These are phyloP conservation scores for Yamagishiella unicocca DNA, from an alignment of 139 green algal genomes.

Conservation along the genomic window DNA sequence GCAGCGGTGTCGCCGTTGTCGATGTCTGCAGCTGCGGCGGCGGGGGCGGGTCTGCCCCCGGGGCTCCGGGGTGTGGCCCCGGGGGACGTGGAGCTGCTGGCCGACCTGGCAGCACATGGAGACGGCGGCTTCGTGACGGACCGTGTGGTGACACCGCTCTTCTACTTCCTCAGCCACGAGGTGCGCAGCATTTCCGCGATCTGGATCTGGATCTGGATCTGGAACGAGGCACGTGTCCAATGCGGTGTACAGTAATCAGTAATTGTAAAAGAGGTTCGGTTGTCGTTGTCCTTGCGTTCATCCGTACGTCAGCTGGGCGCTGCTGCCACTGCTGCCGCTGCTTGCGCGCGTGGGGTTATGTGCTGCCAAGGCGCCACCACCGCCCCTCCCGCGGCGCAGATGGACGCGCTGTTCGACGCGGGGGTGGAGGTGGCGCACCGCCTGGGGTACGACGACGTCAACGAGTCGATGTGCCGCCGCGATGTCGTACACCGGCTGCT, in stretches of 20 bases:
- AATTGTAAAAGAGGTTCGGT: too few species aligned
- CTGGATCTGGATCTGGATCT: too few species aligned
- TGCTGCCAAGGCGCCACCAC: too few species aligned
- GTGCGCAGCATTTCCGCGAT: too few species aligned
- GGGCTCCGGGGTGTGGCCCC: too few species aligned
- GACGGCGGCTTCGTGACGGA: slow-evolving; percentile 72
- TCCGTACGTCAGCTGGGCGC: too few species aligned
- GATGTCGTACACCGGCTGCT: slow-evolving; percentile 35
- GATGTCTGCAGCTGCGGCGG: too few species aligned
- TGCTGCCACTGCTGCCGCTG: slow-evolving; percentile 33
- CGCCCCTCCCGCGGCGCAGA: slow-evolving; percentile 1
- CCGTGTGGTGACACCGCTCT: slow-evolving; percentile 48
- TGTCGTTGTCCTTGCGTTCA: too few species aligned
- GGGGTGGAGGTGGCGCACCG: slow-evolving; percentile 65
- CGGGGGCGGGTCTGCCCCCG: too few species aligned
- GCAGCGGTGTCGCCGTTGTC: too few species aligned
- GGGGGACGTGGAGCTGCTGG: slow-evolving; percentile 46
- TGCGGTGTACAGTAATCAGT: too few species aligned
- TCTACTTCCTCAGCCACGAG: slow-evolving; percentile 47
- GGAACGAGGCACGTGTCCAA: too few species aligned
- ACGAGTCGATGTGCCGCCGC: slow-evolving; percentile 75
- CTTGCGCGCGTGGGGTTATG: slow-evolving; percentile 41
- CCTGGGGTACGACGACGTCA: slow-evolving; percentile 85
- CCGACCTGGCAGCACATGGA: slow-evolving; percentile 68
- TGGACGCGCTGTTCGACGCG: slow-evolving; percentile 46